Percentiles rank a stretch among this genome's conserved stretches.
These are phyloP conservation scores for Endothia cerciana DNA, from an alignment of 2,329 filamentous ascomycete genomes.

Conservation along the genomic window DNA sequence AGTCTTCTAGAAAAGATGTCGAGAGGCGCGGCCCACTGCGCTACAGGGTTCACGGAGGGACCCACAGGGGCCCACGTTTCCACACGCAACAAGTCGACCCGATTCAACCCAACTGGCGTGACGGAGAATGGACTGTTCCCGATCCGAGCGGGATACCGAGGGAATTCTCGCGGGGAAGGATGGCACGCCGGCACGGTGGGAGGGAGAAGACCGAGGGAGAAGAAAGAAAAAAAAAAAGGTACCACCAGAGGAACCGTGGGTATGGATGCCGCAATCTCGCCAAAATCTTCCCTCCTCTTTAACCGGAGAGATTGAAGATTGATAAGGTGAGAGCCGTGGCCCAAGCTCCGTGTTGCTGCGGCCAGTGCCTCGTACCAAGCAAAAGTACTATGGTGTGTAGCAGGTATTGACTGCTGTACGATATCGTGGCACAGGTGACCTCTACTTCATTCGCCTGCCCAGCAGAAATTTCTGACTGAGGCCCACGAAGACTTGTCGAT, in stretches of 20 bases:
- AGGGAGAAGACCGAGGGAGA: neutral
- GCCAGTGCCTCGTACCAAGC: neutral
- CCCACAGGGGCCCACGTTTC: conserved; percentile 6
- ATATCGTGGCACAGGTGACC: too few relatives aligned
- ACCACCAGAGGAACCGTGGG: neutral
- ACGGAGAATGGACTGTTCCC: conserved; percentile 17
- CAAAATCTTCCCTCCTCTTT: neutral
- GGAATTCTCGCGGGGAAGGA: neutral
- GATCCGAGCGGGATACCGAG: conserved; percentile 13
- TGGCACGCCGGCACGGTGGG: neutral
- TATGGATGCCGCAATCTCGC: conserved; percentile 11
- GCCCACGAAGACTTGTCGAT: neutral
- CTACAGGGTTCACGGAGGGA: neutral
- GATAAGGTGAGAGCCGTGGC: conserved; percentile 9
- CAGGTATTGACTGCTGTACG: too few relatives aligned
- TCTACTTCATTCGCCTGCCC: neutral
- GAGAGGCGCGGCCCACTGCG: neutral
- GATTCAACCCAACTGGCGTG: conserved; percentile 8
- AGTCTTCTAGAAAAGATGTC: conserved; percentile 25
- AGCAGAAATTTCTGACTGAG: neutral
- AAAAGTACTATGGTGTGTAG: neutral
- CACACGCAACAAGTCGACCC: conserved; percentile 4
- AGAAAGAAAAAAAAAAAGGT: too few relatives aligned
- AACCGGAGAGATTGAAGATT: neutral
- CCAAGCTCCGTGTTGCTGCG: neutral